phyloP scores from a whole-genome alignment of 257 asterid species.

The Nyctanthes arbortristis region DNA sequence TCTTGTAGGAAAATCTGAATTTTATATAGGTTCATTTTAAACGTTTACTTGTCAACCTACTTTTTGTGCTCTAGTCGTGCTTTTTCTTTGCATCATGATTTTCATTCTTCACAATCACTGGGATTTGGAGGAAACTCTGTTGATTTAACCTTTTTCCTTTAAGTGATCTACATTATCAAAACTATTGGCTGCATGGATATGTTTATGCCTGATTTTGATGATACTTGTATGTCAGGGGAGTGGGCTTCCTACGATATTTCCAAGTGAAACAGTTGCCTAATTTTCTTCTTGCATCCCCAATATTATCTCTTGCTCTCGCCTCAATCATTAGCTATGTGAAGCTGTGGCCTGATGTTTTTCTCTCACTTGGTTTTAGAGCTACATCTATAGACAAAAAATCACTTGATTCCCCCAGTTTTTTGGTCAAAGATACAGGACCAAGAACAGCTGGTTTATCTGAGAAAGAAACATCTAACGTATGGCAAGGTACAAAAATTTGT shows the following conservation, averaged over 20 bases:
- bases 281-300: conserved; percentile 88
- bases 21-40: not conserved
- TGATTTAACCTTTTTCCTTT: conserved; percentile 6
- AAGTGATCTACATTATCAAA: conserved; percentile 16
- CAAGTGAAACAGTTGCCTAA: conserved; percentile 88
- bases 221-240: conserved; percentile 67
- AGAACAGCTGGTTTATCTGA: conserved; percentile 26
- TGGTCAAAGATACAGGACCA: conserved; percentile 30
- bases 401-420: conserved; percentile 33
- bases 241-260: conserved; percentile 88
- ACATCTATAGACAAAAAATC: conserved; percentile 32
- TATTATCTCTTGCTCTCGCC: conserved; percentile 70
- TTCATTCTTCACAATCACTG: not conserved
- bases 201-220: conserved; percentile 23
- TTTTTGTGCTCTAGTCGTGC: not conserved
- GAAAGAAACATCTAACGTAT: conserved; percentile 27
- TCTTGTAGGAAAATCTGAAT: not conserved
- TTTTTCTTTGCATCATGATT: not conserved
- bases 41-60: not conserved
- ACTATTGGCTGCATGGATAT: not conserved
- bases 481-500: conserved; percentile 49
- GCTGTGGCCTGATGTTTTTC: conserved; percentile 68
- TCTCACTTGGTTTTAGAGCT: conserved; percentile 67
- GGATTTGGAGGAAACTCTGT: not conserved
- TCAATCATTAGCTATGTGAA: conserved; percentile 67